Percentiles rank a stretch among this genome's conserved stretches.
These are phyloP conservation scores for Zostera marina DNA, from an alignment of 116 monocot genomes.

Conservation along the genomic window DNA sequence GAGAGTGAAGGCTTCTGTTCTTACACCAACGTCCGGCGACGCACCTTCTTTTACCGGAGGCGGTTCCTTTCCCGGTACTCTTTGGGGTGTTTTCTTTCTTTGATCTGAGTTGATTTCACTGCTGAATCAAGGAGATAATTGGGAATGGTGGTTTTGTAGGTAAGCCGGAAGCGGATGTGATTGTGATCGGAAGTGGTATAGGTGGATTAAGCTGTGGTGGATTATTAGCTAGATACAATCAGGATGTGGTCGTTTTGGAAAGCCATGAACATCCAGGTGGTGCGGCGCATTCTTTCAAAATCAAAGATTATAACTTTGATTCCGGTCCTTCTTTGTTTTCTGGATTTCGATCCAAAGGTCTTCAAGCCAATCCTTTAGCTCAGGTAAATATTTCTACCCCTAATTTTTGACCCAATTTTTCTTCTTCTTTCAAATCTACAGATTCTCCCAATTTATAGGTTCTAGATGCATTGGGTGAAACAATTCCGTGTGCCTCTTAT, in stretches of 20 bases:
- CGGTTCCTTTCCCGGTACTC: conserved; percentile 3
- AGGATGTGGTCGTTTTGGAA: conserved; percentile 83
- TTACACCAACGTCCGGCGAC: conserved; percentile 5
- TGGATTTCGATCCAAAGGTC: conserved; percentile 82
- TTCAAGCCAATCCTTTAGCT: conserved; percentile 87
- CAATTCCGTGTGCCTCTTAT: conserved; percentile 68
- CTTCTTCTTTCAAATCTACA: not conserved
- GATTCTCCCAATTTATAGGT: conserved; percentile 24
- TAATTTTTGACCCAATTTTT: not conserved
- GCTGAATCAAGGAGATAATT: not conserved
- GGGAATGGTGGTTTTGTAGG: conserved; percentile 21
- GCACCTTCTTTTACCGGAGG: not conserved
- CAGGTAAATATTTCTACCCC: conserved; percentile 31
- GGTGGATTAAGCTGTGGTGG: conserved; percentile 88
- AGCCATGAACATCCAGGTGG: conserved; percentile 94
- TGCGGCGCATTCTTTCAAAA: conserved; percentile 84
- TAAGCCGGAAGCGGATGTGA: conserved; percentile 81
- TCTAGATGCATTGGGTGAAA: conserved; percentile 86
- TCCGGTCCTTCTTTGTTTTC: conserved; percentile 94
- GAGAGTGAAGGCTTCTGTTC: not conserved
- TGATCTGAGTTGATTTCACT: not conserved
- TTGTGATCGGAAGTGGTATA: conserved; percentile 88
- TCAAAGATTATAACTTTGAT: conserved; percentile 88
- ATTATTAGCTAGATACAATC: conserved; percentile 67
- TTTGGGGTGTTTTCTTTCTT: not conserved